Evolutionary conservation across 2,329 filamentous ascomycete species (phyloP).

Genomic region (Calonectria ilicicola): DNA sequence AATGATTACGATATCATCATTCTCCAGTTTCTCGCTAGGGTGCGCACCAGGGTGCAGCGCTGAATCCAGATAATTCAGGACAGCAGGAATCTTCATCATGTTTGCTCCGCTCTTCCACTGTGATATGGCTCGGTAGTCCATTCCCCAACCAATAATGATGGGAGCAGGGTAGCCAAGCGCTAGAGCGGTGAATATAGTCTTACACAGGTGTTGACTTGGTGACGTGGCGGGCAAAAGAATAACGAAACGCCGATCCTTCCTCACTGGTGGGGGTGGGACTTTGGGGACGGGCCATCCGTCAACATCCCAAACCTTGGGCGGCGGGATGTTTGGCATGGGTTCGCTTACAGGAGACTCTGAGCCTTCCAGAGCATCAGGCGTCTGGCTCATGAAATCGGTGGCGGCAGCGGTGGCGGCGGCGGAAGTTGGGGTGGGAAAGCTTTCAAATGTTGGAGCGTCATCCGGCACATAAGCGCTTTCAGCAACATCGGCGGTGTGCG

Average conservation of each 20-base stretch:
- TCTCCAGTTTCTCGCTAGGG: neutral
- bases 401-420: too few relatives aligned
- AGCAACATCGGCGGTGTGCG: neutral
- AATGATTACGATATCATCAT: slow-evolving; percentile 3
- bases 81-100: neutral
- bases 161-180: slow-evolving; percentile 7
- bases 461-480: neutral
- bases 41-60: neutral
- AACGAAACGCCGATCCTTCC: neutral
- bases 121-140: neutral
- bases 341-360: neutral
- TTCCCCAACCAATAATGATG: slow-evolving; percentile 1
- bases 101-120: neutral
- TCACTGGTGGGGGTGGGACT: neutral
- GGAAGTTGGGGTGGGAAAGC: neutral
- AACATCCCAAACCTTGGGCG: neutral
- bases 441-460: too few relatives aligned
- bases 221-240: neutral
- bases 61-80: neutral
- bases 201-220: neutral
- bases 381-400: too few relatives aligned
- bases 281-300: neutral
- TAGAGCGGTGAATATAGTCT: slow-evolving; percentile 6
- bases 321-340: neutral
- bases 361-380: neutral